phyloP scores from a whole-genome alignment of 768 basidiomycete genomes.

The Dacryopinax spathularia region DNA sequence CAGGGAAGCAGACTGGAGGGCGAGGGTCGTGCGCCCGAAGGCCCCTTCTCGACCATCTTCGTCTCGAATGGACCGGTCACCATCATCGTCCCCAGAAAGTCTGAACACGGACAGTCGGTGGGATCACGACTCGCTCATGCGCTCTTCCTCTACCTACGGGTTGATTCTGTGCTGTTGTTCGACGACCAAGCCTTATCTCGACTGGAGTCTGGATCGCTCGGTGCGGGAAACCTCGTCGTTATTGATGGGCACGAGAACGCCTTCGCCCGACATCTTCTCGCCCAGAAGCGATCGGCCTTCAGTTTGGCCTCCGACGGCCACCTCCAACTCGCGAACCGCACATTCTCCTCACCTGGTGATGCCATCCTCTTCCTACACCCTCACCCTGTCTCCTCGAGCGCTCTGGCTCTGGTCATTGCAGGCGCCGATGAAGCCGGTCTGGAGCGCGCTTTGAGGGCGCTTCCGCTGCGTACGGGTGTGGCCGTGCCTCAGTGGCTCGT shows the following conservation, averaged over 20 bases:
- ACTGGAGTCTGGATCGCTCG: conserved; percentile 4
- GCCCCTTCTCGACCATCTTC: conserved; percentile 55
- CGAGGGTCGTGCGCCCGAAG: conserved; percentile 23
- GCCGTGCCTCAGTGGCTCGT: conserved; percentile 67
- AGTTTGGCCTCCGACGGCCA: conserved; percentile 15
- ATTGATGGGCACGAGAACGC: conserved; percentile 20
- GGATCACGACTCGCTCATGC: conserved; percentile 57
- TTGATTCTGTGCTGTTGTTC: conserved; percentile 49
- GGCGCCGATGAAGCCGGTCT: conserved; percentile 43
- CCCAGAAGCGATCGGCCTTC: conserved; percentile 6
- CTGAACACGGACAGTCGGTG: conserved; percentile 32
- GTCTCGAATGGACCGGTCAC: conserved; percentile 37
- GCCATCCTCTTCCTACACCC: conserved; percentile 56
- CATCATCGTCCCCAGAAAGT: conserved; percentile 38
- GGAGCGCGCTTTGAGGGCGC: conserved; percentile 55
- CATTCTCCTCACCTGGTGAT: conserved; percentile 25
- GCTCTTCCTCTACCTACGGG: conserved; percentile 48
- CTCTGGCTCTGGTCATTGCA: conserved; percentile 42
- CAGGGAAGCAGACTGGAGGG: background rate
- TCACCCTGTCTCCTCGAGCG: conserved; percentile 31
- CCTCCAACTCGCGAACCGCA: conserved; percentile 11
- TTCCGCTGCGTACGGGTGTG: conserved; percentile 74
- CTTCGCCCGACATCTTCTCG: conserved; percentile 4
- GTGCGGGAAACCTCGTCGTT: conserved; percentile 16
- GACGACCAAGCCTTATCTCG: conserved; percentile 28